phyloP scores from a whole-genome alignment of 352 stramenopile genomes.

The Phytophthora macrochlamydospora region DNA sequence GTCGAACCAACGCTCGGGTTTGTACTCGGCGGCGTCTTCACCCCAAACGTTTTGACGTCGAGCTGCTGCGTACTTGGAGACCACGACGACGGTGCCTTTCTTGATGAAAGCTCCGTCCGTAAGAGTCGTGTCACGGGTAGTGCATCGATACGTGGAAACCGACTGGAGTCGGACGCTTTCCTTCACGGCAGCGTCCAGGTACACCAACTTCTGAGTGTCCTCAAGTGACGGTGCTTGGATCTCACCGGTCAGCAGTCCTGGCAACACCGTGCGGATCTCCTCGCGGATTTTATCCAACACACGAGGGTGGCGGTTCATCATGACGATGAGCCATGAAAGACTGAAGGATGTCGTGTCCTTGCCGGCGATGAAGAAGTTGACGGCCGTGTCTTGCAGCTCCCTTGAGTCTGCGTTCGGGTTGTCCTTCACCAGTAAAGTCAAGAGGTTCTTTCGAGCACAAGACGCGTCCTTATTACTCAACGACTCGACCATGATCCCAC shows the following conservation, averaged over 20 bases:
- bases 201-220: slow-evolving; percentile 48
- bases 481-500: slow-evolving; percentile 44
- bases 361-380: slow-evolving; percentile 65
- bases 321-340: slow-evolving; percentile 59
- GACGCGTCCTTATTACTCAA: slow-evolving; percentile 14
- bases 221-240: slow-evolving; percentile 35
- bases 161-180: slow-evolving; percentile 62
- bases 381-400: slow-evolving; percentile 53
- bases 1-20: slow-evolving; percentile 53
- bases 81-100: slow-evolving; percentile 42
- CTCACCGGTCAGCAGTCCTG: slow-evolving; percentile 20
- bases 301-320: slow-evolving; percentile 46
- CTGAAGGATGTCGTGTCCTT: slow-evolving; percentile 56
- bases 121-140: slow-evolving; percentile 37
- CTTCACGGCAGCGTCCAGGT: slow-evolving; percentile 58
- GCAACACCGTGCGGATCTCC: slow-evolving; percentile 32
- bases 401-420: slow-evolving; percentile 26
- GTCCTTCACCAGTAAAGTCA: slow-evolving; percentile 41
- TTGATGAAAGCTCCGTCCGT: slow-evolving; percentile 52
- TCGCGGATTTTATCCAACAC: slow-evolving; percentile 40
- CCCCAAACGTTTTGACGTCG: slow-evolving; percentile 50
- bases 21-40: slow-evolving; percentile 32
- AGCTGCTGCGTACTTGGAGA: slow-evolving; percentile 50
- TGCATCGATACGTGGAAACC: slow-evolving; percentile 20
- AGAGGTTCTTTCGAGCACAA: slow-evolving; percentile 22